Conservation (phyloP, 148 eudicot genomes). For the Diospyros kaki region DNA sequence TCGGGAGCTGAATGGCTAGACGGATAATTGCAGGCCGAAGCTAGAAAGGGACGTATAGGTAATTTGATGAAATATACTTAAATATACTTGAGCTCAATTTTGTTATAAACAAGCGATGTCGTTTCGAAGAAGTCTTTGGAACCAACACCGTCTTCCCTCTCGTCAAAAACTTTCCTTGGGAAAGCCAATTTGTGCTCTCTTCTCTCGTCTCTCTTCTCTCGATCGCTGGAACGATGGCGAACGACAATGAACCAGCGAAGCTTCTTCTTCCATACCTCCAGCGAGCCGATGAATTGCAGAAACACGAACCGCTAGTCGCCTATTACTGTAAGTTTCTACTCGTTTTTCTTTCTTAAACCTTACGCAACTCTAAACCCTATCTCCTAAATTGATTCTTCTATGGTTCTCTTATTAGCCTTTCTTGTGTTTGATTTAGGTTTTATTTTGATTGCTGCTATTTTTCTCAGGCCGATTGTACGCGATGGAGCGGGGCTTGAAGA, state of each 20-base stretch:
- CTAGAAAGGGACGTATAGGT: too few species aligned
- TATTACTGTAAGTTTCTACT: constrained; percentile 59
- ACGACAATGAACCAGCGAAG: constrained; percentile 87
- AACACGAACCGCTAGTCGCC: constrained; percentile 96
- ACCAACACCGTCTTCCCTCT: too few species aligned
- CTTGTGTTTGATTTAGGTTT: neutral
- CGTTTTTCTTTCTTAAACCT: neutral
- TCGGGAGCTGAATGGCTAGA: too few species aligned
- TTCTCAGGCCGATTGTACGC: constrained; percentile 90
- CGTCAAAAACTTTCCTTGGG: too few species aligned
- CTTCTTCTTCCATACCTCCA: constrained; percentile 87
- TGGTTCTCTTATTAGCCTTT: neutral
- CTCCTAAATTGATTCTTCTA: neutral
- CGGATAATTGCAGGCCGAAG: too few species aligned
- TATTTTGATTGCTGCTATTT: neutral
- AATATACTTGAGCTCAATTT: too few species aligned
- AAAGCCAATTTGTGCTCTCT: too few species aligned
- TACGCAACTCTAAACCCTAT: constrained; percentile 21
- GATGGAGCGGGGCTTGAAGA: constrained; percentile 89
- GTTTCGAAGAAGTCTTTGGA: too few species aligned
- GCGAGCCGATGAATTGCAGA: constrained; percentile 96
- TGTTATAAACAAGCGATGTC: too few species aligned
- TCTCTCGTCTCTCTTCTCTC: neutral
- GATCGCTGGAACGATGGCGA: constrained; percentile 35
- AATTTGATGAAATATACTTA: too few species aligned